Evolutionary conservation across 331 rosid genomes (phyloP), one percentile per base, ranked within the genome.

Genomic region (Ulmus americana): DNA sequence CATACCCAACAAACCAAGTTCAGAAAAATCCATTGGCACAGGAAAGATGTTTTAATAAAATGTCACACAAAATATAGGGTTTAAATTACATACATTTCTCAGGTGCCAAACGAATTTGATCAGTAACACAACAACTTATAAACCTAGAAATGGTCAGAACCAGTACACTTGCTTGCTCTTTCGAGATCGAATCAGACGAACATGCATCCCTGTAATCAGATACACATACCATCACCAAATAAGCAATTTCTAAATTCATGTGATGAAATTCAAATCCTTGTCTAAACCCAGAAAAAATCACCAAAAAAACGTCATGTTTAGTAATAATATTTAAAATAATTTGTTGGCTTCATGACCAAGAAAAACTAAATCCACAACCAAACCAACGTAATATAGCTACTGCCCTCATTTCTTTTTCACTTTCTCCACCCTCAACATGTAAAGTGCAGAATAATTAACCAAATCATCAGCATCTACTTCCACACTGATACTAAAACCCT

Each of bases 81-180:
- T 39, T 13, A 28, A 61, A 16, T 49, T 46, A 43, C 42, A 13
- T 90, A 89, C 98, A 94, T 80, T 85, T 89, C 42, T 89, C 95
- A 39, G 91, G 77, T n/a, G 88, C 90, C 85, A 90, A 71, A 44
- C 84, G 84, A 79, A 94, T 82, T 54, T 94, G 95, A 78, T 94
- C 99, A 0, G 53, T 67, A 16, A 18, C 76, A 72, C 97, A 94
- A 66, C 74, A 77, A 58, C 63, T 60, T 35, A 94, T 76, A 55
- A 90, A 94, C 48, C 81, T 79, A 28, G 86, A 63, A 40, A 78
- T 68, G 48, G 82, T 64, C 1, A 86, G 80, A 62, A 83, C 80
- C 56, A 66, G 60, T 1, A 65, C 47, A 64, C 72, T 81, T 45
- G 88, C 88, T 55, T 80, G 95, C 75, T 81, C 89, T 68, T 69